Evolutionary conservation across 2,329 filamentous ascomycete genomes (phyloP).

Genomic region (Bipolaris sorokiniana): DNA sequence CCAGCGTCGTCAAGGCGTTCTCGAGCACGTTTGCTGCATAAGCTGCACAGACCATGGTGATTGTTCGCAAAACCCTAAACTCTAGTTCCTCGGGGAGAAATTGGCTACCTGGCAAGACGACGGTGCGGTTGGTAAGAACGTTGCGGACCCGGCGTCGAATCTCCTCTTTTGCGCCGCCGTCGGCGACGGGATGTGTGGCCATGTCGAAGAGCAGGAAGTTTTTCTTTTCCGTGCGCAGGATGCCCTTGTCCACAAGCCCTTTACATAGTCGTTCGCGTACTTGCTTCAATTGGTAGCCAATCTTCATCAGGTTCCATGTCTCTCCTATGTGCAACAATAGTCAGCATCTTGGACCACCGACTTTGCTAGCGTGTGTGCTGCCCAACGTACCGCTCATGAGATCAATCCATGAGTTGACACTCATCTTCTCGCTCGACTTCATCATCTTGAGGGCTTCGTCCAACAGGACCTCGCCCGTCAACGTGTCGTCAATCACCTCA

Average conservation of each 20-base stretch:
- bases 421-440: constrained; percentile 99
- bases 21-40: constrained; percentile 98
- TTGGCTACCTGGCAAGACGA: constrained; percentile 83
- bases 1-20: constrained; percentile 92
- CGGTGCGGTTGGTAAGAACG: constrained; percentile 89
- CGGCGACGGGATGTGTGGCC: constrained; percentile 97
- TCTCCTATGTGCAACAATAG: constrained; percentile 68
- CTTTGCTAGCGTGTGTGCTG: not conserved
- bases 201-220: constrained; percentile 99
- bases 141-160: constrained; percentile 91
- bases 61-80: constrained; percentile 88
- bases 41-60: constrained; percentile 96
- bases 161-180: constrained; percentile 96
- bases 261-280: constrained; percentile 97
- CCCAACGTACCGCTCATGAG: constrained; percentile 83
- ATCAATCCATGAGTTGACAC: constrained; percentile 98
- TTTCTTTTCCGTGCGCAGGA: constrained; percentile 96
- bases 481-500: constrained; percentile 94
- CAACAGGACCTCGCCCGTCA: constrained; percentile 94
- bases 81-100: constrained; percentile 95
- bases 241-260: constrained; percentile 97
- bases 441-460: constrained; percentile 99
- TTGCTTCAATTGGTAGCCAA: constrained; percentile 99
- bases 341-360: constrained; percentile 24
- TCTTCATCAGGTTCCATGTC: constrained; percentile 99